Percentiles rank a stretch among this genome's conserved stretches.
Conservation (phyloP, 495 filamentous ascomycete genomes). For the Lichenothelia convexa region DNA sequence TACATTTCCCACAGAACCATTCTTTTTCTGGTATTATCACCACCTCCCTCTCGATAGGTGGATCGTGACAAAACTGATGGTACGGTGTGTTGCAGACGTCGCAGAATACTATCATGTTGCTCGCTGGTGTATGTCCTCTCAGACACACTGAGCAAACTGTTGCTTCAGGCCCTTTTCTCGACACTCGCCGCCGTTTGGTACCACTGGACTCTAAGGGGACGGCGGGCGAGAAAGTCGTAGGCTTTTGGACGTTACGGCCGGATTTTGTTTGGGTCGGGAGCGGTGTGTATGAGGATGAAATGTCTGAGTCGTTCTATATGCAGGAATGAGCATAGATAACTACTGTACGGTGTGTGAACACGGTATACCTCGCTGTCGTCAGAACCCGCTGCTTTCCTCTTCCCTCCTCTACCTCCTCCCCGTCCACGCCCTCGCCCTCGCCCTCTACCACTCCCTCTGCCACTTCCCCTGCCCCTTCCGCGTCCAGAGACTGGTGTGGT, state of each 20-base stretch:
- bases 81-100: conserved; percentile 77
- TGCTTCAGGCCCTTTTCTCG: conserved; percentile 26
- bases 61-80: conserved; percentile 85
- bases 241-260: conserved; percentile 62
- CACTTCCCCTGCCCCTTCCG: too few species aligned
- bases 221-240: conserved; percentile 47
- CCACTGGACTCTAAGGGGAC: conserved; percentile 21
- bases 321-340: neutral
- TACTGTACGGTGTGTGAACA: neutral
- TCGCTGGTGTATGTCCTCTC: conserved; percentile 51
- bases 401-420: conserved; percentile 20
- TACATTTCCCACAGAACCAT: conserved; percentile 66
- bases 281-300: conserved; percentile 31
- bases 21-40: conserved; percentile 45
- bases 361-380: conserved; percentile 13
- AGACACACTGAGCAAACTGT: conserved; percentile 58
- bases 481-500: too few species aligned
- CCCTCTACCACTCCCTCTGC: conserved; percentile 4
- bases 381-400: conserved; percentile 20
- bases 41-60: conserved; percentile 52
- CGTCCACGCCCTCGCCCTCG: conserved; percentile 15
- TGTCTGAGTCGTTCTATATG: conserved; percentile 22
- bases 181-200: conserved; percentile 25
- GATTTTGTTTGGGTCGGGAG: conserved; percentile 59
- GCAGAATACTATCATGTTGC: conserved; percentile 87